phyloP scores from a whole-genome alignment of 768 basidiomycete genomes.

The Psilocybe tampanensis region DNA sequence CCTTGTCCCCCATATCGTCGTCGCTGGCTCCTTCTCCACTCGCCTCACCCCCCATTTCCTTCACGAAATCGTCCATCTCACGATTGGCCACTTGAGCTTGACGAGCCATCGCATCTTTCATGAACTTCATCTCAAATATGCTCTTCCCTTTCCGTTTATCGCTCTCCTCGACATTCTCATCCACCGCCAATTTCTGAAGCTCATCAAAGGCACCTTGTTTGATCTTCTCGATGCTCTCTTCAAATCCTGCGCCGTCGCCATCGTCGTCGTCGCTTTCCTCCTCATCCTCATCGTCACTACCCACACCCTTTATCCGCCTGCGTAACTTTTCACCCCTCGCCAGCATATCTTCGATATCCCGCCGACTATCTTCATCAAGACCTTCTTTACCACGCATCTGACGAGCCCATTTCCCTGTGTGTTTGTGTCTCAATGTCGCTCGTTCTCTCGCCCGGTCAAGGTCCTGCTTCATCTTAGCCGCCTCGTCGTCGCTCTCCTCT shows the following conservation, averaged over 20 bases:
- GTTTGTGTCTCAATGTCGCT: slow-evolving; percentile 87
- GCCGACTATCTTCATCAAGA: slow-evolving; percentile 57
- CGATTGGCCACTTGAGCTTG: slow-evolving; percentile 57
- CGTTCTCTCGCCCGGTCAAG: slow-evolving; percentile 83
- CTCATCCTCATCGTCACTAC: slow-evolving; percentile 56
- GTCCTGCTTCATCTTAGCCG: slow-evolving; percentile 68
- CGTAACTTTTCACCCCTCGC: slow-evolving; percentile 78
- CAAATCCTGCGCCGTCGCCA: slow-evolving; percentile 30
- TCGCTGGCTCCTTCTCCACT: slow-evolving; percentile 23
- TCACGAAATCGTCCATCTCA: slow-evolving; percentile 72
- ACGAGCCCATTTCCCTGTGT: slow-evolving; percentile 87
- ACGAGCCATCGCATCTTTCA: slow-evolving; percentile 88
- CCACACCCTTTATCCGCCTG: slow-evolving; percentile 72
- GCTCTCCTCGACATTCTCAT: slow-evolving; percentile 16
- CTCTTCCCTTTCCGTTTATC: slow-evolving; percentile 57
- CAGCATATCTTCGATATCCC: slow-evolving; percentile 85
- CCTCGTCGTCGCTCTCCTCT: slow-evolving; percentile 39
- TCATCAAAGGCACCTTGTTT: slow-evolving; percentile 79
- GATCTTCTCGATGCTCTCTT: slow-evolving; percentile 53
- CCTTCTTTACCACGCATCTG: slow-evolving; percentile 62
- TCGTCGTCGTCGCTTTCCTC: slow-evolving; percentile 49
- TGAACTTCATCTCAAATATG: slow-evolving; percentile 97
- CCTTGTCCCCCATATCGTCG: slow-evolving; percentile 22
- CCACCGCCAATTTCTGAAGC: slow-evolving; percentile 52
- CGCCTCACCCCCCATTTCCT: slow-evolving; percentile 56